These are phyloP conservation scores for Alternaria solani DNA, from an alignment of 2,329 filamentous ascomycete species.

Conservation along the genomic window DNA sequence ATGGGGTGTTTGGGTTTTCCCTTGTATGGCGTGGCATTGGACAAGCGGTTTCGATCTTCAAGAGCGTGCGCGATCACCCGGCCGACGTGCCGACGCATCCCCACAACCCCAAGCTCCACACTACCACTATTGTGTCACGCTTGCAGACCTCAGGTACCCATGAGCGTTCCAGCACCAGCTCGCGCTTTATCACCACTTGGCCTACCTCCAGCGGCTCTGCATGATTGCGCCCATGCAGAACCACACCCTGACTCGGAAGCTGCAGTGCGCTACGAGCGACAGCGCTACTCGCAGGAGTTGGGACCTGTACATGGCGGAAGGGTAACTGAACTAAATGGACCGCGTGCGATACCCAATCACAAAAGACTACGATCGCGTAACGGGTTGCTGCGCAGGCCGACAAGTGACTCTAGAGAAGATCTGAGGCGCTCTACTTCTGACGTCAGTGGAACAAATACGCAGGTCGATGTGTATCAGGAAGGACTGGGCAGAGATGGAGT, in stretches of 20 bases:
- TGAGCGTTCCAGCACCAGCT: conserved; percentile 18
- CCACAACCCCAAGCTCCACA: background rate
- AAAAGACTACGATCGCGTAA: conserved; percentile 15
- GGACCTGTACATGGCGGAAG: conserved; percentile 2
- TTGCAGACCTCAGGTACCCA: background rate
- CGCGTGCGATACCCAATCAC: conserved; percentile 1
- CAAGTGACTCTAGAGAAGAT: conserved; percentile 9
- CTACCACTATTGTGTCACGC: background rate
- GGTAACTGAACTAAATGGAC: background rate
- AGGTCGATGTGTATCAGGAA: conserved; percentile 1
- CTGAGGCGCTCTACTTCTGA: conserved; percentile 6
- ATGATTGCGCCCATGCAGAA: conserved; percentile 9
- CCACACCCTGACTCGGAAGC: conserved; percentile 32
- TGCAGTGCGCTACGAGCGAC: conserved; percentile 26
- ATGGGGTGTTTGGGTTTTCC: no score
- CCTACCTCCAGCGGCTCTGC: conserved; percentile 22
- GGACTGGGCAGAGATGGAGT: background rate
- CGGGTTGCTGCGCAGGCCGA: conserved; percentile 1
- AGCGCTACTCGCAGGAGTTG: conserved; percentile 28
- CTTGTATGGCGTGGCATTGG: background rate
- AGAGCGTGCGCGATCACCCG: background rate
- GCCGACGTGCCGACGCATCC: background rate
- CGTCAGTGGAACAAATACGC: conserved; percentile 15
- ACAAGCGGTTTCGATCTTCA: background rate
- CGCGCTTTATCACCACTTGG: conserved; percentile 15